Percentiles rank a stretch among this genome's conserved stretches.
These are phyloP conservation scores for Simplicillium aogashimaense DNA, from an alignment of 2,329 filamentous ascomycete genomes.

Conservation along the genomic window DNA sequence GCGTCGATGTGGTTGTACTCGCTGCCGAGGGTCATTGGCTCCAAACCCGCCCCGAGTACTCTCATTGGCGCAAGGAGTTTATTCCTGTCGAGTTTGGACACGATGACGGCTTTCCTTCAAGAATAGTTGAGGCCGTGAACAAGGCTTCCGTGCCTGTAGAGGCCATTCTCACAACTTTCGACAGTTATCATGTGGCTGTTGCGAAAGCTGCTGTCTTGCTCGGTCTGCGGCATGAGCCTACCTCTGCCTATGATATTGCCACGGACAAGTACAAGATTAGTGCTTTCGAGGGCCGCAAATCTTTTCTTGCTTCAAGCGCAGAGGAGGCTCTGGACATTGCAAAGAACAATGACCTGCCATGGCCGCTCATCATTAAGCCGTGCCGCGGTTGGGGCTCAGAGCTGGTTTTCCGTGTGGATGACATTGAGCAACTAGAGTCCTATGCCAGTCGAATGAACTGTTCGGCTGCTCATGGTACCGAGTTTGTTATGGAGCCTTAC, in stretches of 20 bases:
- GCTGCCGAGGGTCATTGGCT: not conserved
- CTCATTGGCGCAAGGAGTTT: not conserved
- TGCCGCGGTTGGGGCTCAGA: slow-evolving; percentile 1
- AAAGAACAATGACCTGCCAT: slow-evolving; percentile 1
- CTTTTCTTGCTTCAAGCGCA: slow-evolving; percentile 3
- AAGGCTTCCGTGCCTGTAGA: not conserved
- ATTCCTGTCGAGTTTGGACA: not conserved
- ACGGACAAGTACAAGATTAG: slow-evolving; percentile 7
- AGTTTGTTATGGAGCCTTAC: not conserved
- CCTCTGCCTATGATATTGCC: slow-evolving; percentile 3
- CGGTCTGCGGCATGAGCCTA: slow-evolving; percentile 3
- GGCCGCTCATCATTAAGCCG: slow-evolving; percentile 1
- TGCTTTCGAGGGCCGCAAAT: slow-evolving; percentile 4
- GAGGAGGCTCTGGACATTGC: slow-evolving; percentile 4
- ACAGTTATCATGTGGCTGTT: slow-evolving; percentile 1
- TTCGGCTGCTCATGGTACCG: not conserved
- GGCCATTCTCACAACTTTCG: not conserved
- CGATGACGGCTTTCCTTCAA: not conserved
- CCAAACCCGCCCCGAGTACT: not conserved
- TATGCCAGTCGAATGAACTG: not conserved
- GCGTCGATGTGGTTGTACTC: not conserved
- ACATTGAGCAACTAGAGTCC: not conserved
- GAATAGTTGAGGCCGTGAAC: not conserved
- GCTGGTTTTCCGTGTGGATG: not conserved
- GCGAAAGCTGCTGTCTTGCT: slow-evolving; percentile 3